These are phyloP conservation scores for Sporobolomyces phaffii DNA, from an alignment of 768 basidiomycete species.

Conservation along the genomic window DNA sequence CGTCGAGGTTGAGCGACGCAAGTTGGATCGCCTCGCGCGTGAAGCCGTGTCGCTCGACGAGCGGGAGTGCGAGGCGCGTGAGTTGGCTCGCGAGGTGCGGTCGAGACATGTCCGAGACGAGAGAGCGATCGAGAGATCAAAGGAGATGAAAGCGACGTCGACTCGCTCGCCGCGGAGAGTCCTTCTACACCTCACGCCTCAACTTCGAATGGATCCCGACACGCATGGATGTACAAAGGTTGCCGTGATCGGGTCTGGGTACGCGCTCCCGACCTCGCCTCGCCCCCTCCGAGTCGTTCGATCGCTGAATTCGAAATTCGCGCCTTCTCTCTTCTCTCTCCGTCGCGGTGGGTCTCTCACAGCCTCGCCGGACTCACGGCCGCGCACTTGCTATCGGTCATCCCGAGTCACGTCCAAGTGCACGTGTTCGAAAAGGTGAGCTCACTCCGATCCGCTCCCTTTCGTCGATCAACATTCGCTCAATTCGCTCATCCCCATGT, in stretches of 20 bases:
- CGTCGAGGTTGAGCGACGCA: constrained; percentile 5
- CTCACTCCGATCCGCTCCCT: too few species aligned
- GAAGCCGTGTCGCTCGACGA: constrained; percentile 22
- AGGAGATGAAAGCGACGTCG: too few species aligned
- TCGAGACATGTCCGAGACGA: background rate
- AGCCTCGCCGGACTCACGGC: constrained; percentile 64
- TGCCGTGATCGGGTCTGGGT: constrained; percentile 64
- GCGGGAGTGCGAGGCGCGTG: constrained; percentile 24
- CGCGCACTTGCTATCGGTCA: constrained; percentile 54
- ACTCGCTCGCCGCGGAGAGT: background rate
- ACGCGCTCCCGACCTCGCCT: too few species aligned
- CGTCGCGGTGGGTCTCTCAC: too few species aligned
- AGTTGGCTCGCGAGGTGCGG: constrained; percentile 6
- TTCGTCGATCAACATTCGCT: too few species aligned
- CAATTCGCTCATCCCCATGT: too few species aligned
- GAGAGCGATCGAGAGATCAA: background rate
- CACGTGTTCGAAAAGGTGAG: constrained; percentile 70
- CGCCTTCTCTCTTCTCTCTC: background rate
- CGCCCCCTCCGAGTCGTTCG: too few species aligned
- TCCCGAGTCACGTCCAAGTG: constrained; percentile 56
- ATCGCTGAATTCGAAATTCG: background rate
- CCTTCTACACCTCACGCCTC: background rate
- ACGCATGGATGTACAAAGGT: constrained; percentile 51
- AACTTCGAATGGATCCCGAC: background rate
- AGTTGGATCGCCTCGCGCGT: background rate